Percentiles rank a stretch among this genome's conserved stretches.
Evolutionary conservation across 2,329 filamentous ascomycete species (phyloP).

Genomic region (Nigrospora oryzae): DNA sequence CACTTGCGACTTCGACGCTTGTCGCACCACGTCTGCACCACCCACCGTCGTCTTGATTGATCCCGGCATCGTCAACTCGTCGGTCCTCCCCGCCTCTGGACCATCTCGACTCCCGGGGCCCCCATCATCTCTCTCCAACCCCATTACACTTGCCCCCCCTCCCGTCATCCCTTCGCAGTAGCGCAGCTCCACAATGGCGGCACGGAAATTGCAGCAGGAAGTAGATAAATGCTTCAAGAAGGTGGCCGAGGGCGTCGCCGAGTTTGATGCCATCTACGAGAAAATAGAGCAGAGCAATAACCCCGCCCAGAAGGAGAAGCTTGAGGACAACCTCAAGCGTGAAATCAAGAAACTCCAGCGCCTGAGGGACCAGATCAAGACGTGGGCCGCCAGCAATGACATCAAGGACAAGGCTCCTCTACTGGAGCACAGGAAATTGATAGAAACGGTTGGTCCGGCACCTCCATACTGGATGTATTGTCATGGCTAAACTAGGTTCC

Average conservation of each 20-base stretch:
- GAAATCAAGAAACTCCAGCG: conserved; percentile 99
- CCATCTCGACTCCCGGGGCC: no score
- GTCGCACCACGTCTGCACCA: no score
- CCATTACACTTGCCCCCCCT: not conserved
- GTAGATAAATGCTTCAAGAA: conserved; percentile 99
- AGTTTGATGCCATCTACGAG: conserved; percentile 93
- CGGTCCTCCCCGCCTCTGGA: no score
- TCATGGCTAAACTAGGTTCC: not conserved
- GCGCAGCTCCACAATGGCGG: conserved; percentile 61
- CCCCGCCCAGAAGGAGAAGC: conserved; percentile 92
- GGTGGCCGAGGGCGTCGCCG: conserved; percentile 82
- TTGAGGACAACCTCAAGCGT: conserved; percentile 95
- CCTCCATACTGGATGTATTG: conserved; percentile 2
- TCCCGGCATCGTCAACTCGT: no score
- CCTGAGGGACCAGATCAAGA: conserved; percentile 97
- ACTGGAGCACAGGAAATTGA: conserved; percentile 87
- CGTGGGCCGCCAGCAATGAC: conserved; percentile 96
- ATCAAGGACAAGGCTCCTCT: conserved; percentile 99
- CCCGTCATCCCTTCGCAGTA: conserved; percentile 1
- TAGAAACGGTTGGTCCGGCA: conserved; percentile 72
- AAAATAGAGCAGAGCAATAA: conserved; percentile 94
- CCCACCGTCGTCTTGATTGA: no score
- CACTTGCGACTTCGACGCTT: no score
- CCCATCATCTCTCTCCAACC: not conserved
- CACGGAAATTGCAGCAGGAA: conserved; percentile 93